Conservation (phyloP, 805 yeast genomes). For the Yarrowia keelungensis region DNA sequence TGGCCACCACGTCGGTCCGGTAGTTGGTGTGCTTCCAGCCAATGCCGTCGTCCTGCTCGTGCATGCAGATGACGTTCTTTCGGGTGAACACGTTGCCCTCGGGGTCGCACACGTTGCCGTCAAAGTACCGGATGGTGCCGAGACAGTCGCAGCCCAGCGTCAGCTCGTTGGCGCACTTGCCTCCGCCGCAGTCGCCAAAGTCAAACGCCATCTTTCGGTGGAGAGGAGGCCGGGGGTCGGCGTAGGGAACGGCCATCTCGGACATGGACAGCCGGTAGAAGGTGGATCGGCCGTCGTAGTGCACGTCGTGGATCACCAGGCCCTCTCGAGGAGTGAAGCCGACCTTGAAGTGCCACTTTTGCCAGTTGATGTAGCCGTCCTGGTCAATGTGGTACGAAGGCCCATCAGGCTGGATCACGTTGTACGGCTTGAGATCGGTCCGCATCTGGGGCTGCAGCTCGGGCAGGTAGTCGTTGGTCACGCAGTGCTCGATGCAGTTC, state of each 20-base stretch:
- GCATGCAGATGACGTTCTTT: slow-evolving; percentile 79
- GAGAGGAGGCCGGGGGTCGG: slow-evolving; percentile 82
- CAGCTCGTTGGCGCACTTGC: slow-evolving; percentile 73
- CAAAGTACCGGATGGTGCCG: slow-evolving; percentile 79
- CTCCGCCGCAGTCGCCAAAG: slow-evolving; percentile 86
- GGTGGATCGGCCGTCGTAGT: slow-evolving; percentile 76
- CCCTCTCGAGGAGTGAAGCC: slow-evolving; percentile 80
- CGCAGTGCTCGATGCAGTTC: slow-evolving; percentile 73
- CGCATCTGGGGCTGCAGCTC: slow-evolving; percentile 46
- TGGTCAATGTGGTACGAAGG: slow-evolving; percentile 63
- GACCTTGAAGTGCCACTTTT: slow-evolving; percentile 82
- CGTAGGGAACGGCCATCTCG: slow-evolving; percentile 90
- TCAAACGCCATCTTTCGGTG: slow-evolving; percentile 89
- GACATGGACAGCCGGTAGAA: slow-evolving; percentile 75
- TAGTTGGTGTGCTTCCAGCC: slow-evolving; percentile 81
- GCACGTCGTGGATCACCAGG: slow-evolving; percentile 72
- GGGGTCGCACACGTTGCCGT: slow-evolving; percentile 63
- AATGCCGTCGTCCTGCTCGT: slow-evolving; percentile 83
- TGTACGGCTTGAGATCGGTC: slow-evolving; percentile 73
- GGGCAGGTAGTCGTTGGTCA: slow-evolving; percentile 58
- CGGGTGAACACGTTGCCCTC: slow-evolving; percentile 68
- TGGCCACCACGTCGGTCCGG: slow-evolving; percentile 73
- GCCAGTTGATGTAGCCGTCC: slow-evolving; percentile 74
- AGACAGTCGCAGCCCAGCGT: slow-evolving; percentile 83
- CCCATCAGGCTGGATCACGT: slow-evolving; percentile 87